phyloP scores from a whole-genome alignment of 2,329 filamentous ascomycete genomes.

The Bipolaris sorokiniana region DNA sequence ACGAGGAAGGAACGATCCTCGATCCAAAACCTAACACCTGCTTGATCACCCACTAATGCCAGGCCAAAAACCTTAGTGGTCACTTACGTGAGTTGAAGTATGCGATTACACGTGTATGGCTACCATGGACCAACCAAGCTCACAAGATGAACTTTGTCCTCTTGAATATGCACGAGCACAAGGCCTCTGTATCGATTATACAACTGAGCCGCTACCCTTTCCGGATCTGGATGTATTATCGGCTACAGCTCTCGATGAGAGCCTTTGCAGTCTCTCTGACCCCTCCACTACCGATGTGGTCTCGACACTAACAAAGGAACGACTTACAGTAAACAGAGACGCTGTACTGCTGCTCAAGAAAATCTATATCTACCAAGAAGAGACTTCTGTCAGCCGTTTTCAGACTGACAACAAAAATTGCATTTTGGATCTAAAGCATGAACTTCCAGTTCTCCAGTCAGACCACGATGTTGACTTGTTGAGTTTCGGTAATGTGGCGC shows the following conservation, averaged over 20 bases:
- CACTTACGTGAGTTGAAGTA: neutral
- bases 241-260: slow-evolving; percentile 17
- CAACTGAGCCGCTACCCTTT: slow-evolving; percentile 32
- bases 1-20: slow-evolving; percentile 14
- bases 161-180: slow-evolving; percentile 58
- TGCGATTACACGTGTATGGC: neutral
- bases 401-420: slow-evolving; percentile 20
- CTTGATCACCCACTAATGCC: neutral
- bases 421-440: slow-evolving; percentile 48
- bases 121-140: slow-evolving; percentile 15
- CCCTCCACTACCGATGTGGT: slow-evolving; percentile 18
- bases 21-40: neutral
- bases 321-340: slow-evolving; percentile 38
- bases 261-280: slow-evolving; percentile 30
- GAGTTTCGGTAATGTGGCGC: slow-evolving; percentile 40
- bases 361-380: slow-evolving; percentile 15
- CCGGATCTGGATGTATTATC: slow-evolving; percentile 17
- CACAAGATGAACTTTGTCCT: slow-evolving; percentile 44
- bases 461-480: slow-evolving; percentile 55
- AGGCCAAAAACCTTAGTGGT: too few relatives aligned
- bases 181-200: slow-evolving; percentile 51
- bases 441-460: slow-evolving; percentile 54
- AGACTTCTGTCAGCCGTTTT: neutral
- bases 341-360: slow-evolving; percentile 37
- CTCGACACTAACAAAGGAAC: slow-evolving; percentile 32